Conservation (phyloP, 306 rosid genomes). For the Cucurbita argyrosperma region DNA sequence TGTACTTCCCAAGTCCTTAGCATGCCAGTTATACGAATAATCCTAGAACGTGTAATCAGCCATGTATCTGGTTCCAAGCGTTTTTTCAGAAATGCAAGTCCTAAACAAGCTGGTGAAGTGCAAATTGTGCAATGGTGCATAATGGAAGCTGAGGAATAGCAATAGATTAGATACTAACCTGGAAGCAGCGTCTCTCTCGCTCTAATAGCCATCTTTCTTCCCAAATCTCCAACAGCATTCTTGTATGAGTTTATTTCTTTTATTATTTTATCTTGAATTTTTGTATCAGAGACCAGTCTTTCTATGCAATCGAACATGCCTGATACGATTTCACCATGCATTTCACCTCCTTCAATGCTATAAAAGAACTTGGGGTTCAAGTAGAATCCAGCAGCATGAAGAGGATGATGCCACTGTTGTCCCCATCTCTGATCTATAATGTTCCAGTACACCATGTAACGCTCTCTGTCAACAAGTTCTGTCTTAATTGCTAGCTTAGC, state of each 20-base stretch:
- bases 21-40: not conserved
- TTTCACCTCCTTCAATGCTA: constrained; percentile 68
- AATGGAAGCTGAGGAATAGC: constrained; percentile 9
- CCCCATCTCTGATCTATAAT: constrained; percentile 85
- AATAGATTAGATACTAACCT: constrained; percentile 43
- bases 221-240: constrained; percentile 67
- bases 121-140: not conserved
- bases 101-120: not conserved
- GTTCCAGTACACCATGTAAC: constrained; percentile 68
- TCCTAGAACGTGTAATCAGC: not conserved
- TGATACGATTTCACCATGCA: constrained; percentile 43
- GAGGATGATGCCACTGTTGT: constrained; percentile 62
- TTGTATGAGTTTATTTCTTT: constrained; percentile 69
- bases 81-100: not conserved
- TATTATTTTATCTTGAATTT: constrained; percentile 70
- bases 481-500: constrained; percentile 75
- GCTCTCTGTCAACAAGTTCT: constrained; percentile 56
- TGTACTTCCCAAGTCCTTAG: not conserved
- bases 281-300: constrained; percentile 73
- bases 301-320: constrained; percentile 84
- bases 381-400: constrained; percentile 77
- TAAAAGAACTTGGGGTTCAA: constrained; percentile 81
- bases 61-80: not conserved
- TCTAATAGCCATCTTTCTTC: constrained; percentile 81
- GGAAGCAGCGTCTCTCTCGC: constrained; percentile 80